Conservation (phyloP, 768 basidiomycete genomes). For the Amanita pseudoporphyria region DNA sequence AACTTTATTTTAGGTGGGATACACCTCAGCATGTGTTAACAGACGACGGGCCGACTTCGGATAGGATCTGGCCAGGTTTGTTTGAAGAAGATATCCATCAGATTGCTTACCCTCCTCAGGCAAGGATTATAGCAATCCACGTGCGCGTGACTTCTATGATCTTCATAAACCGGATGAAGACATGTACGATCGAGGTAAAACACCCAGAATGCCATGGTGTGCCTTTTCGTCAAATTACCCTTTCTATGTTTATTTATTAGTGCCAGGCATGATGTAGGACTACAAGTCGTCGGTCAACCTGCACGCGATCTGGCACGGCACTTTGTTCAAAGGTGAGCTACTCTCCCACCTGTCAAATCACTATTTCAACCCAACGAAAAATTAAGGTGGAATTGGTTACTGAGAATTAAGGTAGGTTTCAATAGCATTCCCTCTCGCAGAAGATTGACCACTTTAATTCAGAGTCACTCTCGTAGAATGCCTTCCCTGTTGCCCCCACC, state of each 20-base stretch:
- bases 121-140: slow-evolving; percentile 92
- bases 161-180: slow-evolving; percentile 89
- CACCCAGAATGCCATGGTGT: slow-evolving; percentile 95
- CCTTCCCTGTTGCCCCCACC: slow-evolving; percentile 91
- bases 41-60: slow-evolving; percentile 60
- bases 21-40: slow-evolving; percentile 87
- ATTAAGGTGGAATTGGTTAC: slow-evolving; percentile 83
- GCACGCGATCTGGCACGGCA: slow-evolving; percentile 91
- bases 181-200: slow-evolving; percentile 86
- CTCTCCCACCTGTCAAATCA: background rate
- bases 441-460: slow-evolving; percentile 2
- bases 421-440: slow-evolving; percentile 1
- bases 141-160: slow-evolving; percentile 76
- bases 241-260: background rate
- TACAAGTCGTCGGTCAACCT: slow-evolving; percentile 96
- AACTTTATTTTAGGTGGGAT: slow-evolving; percentile 63
- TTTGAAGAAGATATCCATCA: background rate
- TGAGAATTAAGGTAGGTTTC: slow-evolving; percentile 75
- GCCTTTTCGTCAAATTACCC: slow-evolving; percentile 13
- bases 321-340: slow-evolving; percentile 75
- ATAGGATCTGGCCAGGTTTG: slow-evolving; percentile 84
- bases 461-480: slow-evolving; percentile 91
- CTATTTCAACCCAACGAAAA: background rate
- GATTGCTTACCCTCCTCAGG: slow-evolving; percentile 32
- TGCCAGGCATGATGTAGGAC: slow-evolving; percentile 87